Base-by-base conservation (phyloP, 2,329 filamentous ascomycete genomes). In the Pseudocercospora eumusae region DNA sequence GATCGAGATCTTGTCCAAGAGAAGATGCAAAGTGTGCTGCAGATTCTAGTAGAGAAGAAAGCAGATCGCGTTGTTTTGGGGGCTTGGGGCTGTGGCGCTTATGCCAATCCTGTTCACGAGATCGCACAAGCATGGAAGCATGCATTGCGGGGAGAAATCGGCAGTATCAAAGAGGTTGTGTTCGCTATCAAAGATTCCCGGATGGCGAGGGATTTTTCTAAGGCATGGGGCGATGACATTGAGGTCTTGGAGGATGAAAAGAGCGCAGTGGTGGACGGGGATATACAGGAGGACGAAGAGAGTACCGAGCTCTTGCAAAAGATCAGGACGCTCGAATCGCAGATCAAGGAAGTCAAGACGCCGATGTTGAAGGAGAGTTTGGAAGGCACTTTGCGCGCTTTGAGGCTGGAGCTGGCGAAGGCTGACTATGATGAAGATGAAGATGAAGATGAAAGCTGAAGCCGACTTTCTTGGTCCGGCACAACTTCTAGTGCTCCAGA, bases 1-100 rank as follows among this genome's bases (percentile, higher is more conserved):
- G 84, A 87, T 57, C 75, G 81, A 1, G 82, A 83, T 42, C 62
- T 82, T 8, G 79, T 79, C 0, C 66, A 79, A 21, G 71, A 73
- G 5, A 87, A 87, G 73, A 87, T 88, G 80, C 76, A 77, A 25
- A 79, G 77, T 4, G 83, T 87, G 1, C 69, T 88, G 71, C 76
- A 83, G 1, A 79, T 86, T 3, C 76, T 84, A 1, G 79, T 87
- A 4, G 76, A 79, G 2, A 70, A 76, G 8, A 69, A 73, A 0
- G 76, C 2, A 75, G 73, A 28, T 80, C 75, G 61, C 66, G 66
- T 87, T 0, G 82, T 88, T 0, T 75, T 88, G 0, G 86, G 86
- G 0, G 85, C 86, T 0, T 88, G 85, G 84, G 86, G 86, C 0
- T 87, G 85, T 64, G 86, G 86, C 2, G 84, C 84, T 0, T 86